A percentile compares a stretch with the other conserved stretches of the same genome.
phyloP scores from a whole-genome alignment of 2,329 filamentous ascomycete genomes.

The Emergomyces pasteurianus region DNA sequence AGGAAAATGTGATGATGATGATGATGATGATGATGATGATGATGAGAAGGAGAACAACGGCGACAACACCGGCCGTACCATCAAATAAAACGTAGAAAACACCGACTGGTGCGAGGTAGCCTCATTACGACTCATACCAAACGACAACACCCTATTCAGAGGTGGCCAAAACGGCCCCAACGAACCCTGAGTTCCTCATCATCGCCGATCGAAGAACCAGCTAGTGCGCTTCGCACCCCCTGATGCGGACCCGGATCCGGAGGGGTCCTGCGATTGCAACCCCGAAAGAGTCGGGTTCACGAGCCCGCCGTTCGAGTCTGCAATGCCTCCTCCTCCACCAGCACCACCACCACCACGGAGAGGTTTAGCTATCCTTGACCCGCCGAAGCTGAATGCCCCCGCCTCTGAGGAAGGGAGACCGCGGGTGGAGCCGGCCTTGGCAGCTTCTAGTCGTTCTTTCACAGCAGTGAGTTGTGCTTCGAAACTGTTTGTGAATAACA shows the following conservation, averaged over 20 bases:
- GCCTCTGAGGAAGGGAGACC: slow-evolving; percentile 58
- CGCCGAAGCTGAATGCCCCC: slow-evolving; percentile 60
- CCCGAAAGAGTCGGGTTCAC: slow-evolving; percentile 21
- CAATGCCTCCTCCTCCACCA: slow-evolving; percentile 13
- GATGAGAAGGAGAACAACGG: too few relatives aligned
- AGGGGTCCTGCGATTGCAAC: slow-evolving; percentile 57
- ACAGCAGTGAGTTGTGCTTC: slow-evolving; percentile 93
- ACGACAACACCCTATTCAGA: background rate
- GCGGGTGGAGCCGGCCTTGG: slow-evolving; percentile 81
- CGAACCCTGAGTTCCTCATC: slow-evolving; percentile 7
- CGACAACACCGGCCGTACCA: background rate
- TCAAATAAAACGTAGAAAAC: background rate
- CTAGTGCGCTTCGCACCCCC: slow-evolving; percentile 51
- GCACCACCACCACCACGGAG: slow-evolving; percentile 41
- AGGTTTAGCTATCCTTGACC: slow-evolving; percentile 52
- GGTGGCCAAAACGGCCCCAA: background rate
- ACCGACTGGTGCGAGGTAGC: background rate
- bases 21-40: too few relatives aligned
- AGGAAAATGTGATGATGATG: too few relatives aligned
- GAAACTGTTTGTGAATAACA: slow-evolving; percentile 51
- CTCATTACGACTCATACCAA: background rate
- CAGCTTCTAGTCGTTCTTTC: slow-evolving; percentile 93
- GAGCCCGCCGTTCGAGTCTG: slow-evolving; percentile 22
- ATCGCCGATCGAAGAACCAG: slow-evolving; percentile 39
- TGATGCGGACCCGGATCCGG: slow-evolving; percentile 37